Evolutionary conservation across 208 protist species (phyloP), one percentile per base, ranked within the genome.

Genomic region (Acanthamoeba lenticulata): DNA sequence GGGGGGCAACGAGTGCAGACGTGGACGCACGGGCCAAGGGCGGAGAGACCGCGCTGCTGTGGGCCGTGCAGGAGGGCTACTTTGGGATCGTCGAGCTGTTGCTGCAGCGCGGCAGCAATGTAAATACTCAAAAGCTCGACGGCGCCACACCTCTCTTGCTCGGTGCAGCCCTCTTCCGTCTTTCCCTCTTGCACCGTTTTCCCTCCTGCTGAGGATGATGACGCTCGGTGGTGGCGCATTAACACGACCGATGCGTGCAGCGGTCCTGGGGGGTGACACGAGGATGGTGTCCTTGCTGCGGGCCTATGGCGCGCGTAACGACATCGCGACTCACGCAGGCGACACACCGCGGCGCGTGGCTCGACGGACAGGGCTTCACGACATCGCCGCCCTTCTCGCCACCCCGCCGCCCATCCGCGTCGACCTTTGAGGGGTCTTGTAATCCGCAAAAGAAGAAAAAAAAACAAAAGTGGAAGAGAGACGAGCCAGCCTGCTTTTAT

Each of bases 121-220:
- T 90, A 90, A 90, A 90, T 65, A 57, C 29, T 32, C 52, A 57
- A 38, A 90, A 67, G 81, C 32, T 65, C 49, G 81, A 65, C 81
- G 81, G 81, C 81, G 44, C 52, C 49, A 90, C 81, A 0, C 29
- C 81, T 17, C 81, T 90, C 52, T 90, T 67, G 3, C 27, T 65
- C 19, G 81, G 49, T 90, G n/a, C 65, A 36, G 81, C 15, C 13
- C 42, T 49, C 40, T 13, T 29, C 62, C 11, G 2, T 0, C 15
- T 40, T 38, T 34, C 34, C 6, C 0, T 21, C 0, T 40, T 6
- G 7, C 24, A 5, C 57, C 57, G 34, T 40, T 38, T n/a, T 60
- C 6, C 21, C 17, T 60, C 52, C n/a, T 60, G 15, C 15, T 5
- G 45, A 49, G 11, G 47, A 1, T 19, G 47, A 19, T 55, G 47